Percentiles rank a stretch among this genome's conserved stretches.
Conservation (phyloP, 257 asterid species). For the Petunia axillaris region DNA sequence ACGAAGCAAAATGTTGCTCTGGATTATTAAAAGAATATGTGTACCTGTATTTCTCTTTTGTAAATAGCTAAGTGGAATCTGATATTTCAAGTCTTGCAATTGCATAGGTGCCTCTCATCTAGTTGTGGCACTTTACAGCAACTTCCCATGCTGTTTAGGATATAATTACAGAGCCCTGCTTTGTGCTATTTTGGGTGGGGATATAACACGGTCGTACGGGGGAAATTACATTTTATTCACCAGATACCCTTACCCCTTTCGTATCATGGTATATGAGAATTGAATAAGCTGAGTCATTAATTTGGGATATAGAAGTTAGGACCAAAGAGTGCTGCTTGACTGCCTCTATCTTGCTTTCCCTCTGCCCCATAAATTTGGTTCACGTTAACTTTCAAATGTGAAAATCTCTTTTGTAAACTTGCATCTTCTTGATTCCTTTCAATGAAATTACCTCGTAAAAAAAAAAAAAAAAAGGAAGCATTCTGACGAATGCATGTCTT, state of each 20-base stretch:
- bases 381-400: not conserved
- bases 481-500: constrained; percentile 2
- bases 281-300: constrained; percentile 17
- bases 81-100: constrained; percentile 18
- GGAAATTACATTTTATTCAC: constrained; percentile 19
- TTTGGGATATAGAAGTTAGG: constrained; percentile 9
- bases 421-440: too few species aligned
- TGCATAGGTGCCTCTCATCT: not conserved
- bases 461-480: not conserved
- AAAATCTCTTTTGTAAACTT: not conserved
- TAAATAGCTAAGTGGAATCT: constrained; percentile 13
- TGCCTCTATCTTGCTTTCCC: not conserved
- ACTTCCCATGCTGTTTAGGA: constrained; percentile 6
- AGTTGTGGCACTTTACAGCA: not conserved
- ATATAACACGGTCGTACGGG: not conserved
- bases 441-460: too few species aligned
- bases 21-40: not conserved
- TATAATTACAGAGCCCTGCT: not conserved
- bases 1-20: constrained; percentile 2
- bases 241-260: not conserved
- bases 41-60: not conserved
- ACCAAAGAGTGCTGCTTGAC: not conserved
- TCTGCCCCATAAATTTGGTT: constrained; percentile 9
- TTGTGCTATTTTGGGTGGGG: constrained; percentile 10
- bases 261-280: not conserved